Percentiles rank a stretch among this genome's conserved stretches.
These are phyloP conservation scores for Penicillium cosmopolitanum DNA, from an alignment of 495 filamentous ascomycete species.

Conservation along the genomic window DNA sequence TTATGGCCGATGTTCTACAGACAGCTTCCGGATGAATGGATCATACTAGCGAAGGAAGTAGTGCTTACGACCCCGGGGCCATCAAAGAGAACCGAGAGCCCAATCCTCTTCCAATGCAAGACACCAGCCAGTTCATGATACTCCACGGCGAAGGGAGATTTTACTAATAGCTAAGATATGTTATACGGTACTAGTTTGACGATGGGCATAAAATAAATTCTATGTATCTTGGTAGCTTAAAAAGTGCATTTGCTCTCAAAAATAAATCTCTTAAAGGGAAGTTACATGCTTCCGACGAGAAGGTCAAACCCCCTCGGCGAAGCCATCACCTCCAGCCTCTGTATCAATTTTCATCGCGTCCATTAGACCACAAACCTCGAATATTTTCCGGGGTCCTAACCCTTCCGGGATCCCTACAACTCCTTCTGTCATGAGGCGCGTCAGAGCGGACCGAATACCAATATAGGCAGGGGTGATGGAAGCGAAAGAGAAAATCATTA, in stretches of 20 bases:
- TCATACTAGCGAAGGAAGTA: slow-evolving; percentile 14
- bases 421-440: slow-evolving; percentile 52
- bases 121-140: background rate
- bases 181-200: no score
- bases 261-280: slow-evolving; percentile 1
- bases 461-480: slow-evolving; percentile 55
- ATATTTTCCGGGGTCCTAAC: slow-evolving; percentile 52
- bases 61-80: slow-evolving; percentile 1
- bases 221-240: background rate
- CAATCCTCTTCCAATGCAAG: background rate
- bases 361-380: slow-evolving; percentile 62
- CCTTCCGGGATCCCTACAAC: slow-evolving; percentile 51
- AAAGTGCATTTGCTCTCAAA: slow-evolving; percentile 3
- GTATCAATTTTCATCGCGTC: slow-evolving; percentile 61
- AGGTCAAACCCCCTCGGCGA: slow-evolving; percentile 39
- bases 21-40: background rate
- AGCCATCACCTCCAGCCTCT: slow-evolving; percentile 56
- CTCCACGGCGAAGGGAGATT: no score
- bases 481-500: slow-evolving; percentile 65
- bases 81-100: background rate
- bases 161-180: no score
- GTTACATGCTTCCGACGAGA: background rate
- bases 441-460: slow-evolving; percentile 49
- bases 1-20: slow-evolving; percentile 22
- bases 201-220: background rate